Conservation (phyloP, 345 rosid genomes). For the Dipteronia sinensis region DNA sequence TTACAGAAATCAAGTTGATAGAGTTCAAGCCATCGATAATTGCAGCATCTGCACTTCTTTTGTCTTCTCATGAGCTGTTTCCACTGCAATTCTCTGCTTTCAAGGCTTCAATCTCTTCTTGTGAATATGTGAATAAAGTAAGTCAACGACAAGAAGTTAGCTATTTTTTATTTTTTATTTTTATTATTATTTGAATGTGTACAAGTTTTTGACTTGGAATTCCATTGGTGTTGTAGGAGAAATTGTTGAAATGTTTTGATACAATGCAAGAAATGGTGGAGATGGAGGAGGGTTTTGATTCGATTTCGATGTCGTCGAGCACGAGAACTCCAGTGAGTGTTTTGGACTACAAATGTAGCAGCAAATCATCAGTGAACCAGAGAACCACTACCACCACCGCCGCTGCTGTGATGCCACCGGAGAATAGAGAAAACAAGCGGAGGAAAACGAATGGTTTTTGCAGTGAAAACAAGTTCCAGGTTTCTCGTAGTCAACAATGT, state of each 20-base stretch:
- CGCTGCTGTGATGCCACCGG: slow-evolving; percentile 13
- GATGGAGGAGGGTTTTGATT: slow-evolving; percentile 29
- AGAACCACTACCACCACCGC: slow-evolving; percentile 10
- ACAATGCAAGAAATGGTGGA: slow-evolving; percentile 46
- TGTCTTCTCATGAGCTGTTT: slow-evolving; percentile 52
- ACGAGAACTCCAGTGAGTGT: slow-evolving; percentile 50
- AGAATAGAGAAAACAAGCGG: slow-evolving; percentile 34
- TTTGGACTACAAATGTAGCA: slow-evolving; percentile 37
- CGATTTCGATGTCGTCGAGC: slow-evolving; percentile 30
- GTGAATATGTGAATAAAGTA: slow-evolving; percentile 48
- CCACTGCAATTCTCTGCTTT: slow-evolving; percentile 51
- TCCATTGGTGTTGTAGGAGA: slow-evolving; percentile 35
- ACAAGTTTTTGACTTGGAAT: not conserved
- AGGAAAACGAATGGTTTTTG: slow-evolving; percentile 24
- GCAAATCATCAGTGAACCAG: slow-evolving; percentile 43
- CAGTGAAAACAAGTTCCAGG: slow-evolving; percentile 28
- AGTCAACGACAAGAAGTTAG: slow-evolving; percentile 6
- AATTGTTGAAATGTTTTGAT: slow-evolving; percentile 41
- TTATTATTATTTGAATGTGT: no score
- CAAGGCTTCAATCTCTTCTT: slow-evolving; percentile 36
- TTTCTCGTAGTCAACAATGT: slow-evolving; percentile 34
- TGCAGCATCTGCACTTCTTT: slow-evolving; percentile 64
- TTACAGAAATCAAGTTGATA: slow-evolving; percentile 49
- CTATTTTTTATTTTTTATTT: not conserved
- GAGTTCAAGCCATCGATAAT: slow-evolving; percentile 65